Evolutionary conservation across 176 grass and related monocot genomes (phyloP).

Genomic region (Musa beccarii): DNA sequence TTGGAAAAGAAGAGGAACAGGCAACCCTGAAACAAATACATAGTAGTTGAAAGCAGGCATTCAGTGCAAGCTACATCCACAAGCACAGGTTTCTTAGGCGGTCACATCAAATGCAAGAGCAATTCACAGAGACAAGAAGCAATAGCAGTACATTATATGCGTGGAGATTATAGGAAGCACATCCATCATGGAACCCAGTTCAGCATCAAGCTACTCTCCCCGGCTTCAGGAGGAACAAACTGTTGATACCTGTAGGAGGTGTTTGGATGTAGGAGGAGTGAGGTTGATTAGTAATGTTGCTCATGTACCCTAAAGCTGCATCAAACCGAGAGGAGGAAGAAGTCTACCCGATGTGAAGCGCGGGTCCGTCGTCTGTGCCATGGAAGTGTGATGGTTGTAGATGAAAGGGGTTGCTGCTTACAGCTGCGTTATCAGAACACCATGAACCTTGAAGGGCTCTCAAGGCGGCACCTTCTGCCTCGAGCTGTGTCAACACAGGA

Average conservation of each 20-base stretch:
- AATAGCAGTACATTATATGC: too few relatives aligned
- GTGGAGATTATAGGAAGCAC: too few relatives aligned
- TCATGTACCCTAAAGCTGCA: too few relatives aligned
- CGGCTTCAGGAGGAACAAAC: conserved; percentile 14
- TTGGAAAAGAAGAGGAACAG: too few relatives aligned
- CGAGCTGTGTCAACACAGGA: conserved; percentile 23
- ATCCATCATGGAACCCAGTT: conserved; percentile 5
- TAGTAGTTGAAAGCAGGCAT: too few relatives aligned
- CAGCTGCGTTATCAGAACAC: conserved; percentile 36
- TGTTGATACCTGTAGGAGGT: conserved; percentile 4
- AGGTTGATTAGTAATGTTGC: too few relatives aligned
- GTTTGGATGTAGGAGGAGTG: too few relatives aligned
- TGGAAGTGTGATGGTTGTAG: conserved; percentile 38
- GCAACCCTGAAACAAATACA: too few relatives aligned
- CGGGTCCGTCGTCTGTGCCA: conserved; percentile 62
- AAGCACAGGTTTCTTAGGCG: too few relatives aligned
- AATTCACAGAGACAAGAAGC: neutral
- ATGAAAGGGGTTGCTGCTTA: conserved; percentile 28
- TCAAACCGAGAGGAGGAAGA: neutral
- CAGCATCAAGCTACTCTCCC: conserved; percentile 16
- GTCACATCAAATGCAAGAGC: neutral
- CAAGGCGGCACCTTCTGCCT: conserved; percentile 54
- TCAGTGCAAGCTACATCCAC: too few relatives aligned
- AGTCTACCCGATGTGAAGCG: conserved; percentile 70
- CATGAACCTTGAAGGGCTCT: conserved; percentile 57